Evolutionary conservation across 768 basidiomycete genomes (phyloP).

Genomic region (Collybia sp.): DNA sequence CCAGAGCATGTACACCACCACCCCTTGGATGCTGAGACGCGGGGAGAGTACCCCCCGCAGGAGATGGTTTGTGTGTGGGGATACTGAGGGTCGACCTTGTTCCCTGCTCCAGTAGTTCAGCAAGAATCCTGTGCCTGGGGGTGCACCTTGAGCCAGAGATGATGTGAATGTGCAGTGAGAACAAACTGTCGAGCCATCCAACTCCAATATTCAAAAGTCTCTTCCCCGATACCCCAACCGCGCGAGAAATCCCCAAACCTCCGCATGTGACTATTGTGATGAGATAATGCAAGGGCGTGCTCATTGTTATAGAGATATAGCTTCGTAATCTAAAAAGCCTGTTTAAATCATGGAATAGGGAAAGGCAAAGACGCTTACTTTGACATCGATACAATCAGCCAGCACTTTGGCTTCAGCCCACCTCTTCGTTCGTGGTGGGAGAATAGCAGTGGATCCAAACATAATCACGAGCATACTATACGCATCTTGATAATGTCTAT

Average conservation of each 20-base stretch:
- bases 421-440: conserved; percentile 90
- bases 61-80: conserved; percentile 49
- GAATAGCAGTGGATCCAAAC: conserved; percentile 82
- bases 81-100: conserved; percentile 56
- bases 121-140: conserved; percentile 78
- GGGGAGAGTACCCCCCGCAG: conserved; percentile 9
- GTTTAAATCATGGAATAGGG: neutral
- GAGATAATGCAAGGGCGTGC: conserved; percentile 70
- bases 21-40: conserved; percentile 7
- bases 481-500: conserved; percentile 92
- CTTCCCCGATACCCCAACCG: conserved; percentile 94
- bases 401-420: conserved; percentile 99
- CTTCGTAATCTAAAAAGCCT: conserved; percentile 65
- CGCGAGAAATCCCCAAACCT: conserved; percentile 83
- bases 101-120: conserved; percentile 87
- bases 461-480: conserved; percentile 80
- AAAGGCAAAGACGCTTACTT: conserved; percentile 40
- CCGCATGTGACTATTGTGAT: conserved; percentile 82
- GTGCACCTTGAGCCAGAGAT: neutral
- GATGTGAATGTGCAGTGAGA: neutral
- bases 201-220: conserved; percentile 96
- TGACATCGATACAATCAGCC: conserved; percentile 88
- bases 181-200: conserved; percentile 92
- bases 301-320: conserved; percentile 91
- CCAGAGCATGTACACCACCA: conserved; percentile 22